Evolutionary conservation across 768 basidiomycete species (phyloP).

Genomic region (Leucocoprinus birnbaumii): DNA sequence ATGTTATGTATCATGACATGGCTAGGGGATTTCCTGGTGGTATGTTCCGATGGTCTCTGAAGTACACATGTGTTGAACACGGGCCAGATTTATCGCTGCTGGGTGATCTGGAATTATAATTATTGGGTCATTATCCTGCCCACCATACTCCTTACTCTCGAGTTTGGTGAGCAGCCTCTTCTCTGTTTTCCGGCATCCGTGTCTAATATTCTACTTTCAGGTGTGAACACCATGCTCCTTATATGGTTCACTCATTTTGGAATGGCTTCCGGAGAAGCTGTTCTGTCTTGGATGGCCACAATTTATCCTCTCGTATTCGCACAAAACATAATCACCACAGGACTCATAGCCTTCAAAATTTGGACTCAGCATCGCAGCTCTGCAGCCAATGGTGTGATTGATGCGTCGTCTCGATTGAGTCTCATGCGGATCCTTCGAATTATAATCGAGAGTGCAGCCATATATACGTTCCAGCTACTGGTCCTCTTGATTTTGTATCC

Average conservation of each 20-base stretch:
- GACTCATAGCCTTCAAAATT: slow-evolving; percentile 25
- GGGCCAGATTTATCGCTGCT: slow-evolving; percentile 27
- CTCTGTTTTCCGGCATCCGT: neutral
- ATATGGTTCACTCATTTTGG: slow-evolving; percentile 23
- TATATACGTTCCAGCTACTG: slow-evolving; percentile 25
- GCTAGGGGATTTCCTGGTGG: slow-evolving; percentile 26
- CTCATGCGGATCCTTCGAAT: slow-evolving; percentile 24
- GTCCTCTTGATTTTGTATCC: slow-evolving; percentile 25
- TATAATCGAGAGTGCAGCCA: slow-evolving; percentile 27
- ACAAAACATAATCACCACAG: slow-evolving; percentile 26
- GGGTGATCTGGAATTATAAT: slow-evolving; percentile 24
- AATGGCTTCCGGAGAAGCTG: slow-evolving; percentile 5
- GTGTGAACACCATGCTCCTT: slow-evolving; percentile 19
- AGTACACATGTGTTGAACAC: neutral
- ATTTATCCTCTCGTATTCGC: slow-evolving; percentile 24
- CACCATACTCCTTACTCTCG: slow-evolving; percentile 17
- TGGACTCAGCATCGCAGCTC: slow-evolving; percentile 24
- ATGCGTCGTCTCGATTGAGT: slow-evolving; percentile 8
- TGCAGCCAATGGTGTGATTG: slow-evolving; percentile 16
- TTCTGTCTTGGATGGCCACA: slow-evolving; percentile 16
- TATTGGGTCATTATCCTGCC: slow-evolving; percentile 20
- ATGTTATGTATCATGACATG: slow-evolving; percentile 23
- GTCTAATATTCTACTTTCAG: slow-evolving; percentile 8
- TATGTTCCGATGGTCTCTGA: slow-evolving; percentile 11
- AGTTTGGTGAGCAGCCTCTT: slow-evolving; percentile 17